Evolutionary conservation across 352 stramenopile genomes (phyloP).

Genomic region (Phytophthora capsici): DNA sequence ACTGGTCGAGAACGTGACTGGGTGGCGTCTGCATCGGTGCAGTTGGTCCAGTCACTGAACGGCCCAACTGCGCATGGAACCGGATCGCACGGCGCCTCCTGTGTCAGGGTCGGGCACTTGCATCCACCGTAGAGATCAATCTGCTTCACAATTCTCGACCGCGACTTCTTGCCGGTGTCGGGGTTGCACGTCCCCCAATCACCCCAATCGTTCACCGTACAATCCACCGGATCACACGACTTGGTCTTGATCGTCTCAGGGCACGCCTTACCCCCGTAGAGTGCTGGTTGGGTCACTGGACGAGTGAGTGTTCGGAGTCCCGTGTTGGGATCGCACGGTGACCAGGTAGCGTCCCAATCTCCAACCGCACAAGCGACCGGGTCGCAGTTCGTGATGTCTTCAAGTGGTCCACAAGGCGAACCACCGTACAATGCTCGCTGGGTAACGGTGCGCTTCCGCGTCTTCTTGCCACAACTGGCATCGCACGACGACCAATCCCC

Average conservation of each 20-base stretch:
- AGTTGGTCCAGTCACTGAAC: slow-evolving; percentile 58
- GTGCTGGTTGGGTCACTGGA: slow-evolving; percentile 31
- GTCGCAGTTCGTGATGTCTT: slow-evolving; percentile 49
- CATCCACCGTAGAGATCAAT: slow-evolving; percentile 59
- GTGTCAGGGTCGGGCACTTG: slow-evolving; percentile 48
- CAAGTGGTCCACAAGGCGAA: slow-evolving; percentile 37
- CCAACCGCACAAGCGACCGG: slow-evolving; percentile 50
- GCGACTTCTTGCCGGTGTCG: slow-evolving; percentile 40
- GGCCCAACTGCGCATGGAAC: slow-evolving; percentile 47
- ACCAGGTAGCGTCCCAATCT: slow-evolving; percentile 44
- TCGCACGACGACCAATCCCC: slow-evolving; percentile 50
- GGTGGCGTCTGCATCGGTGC: slow-evolving; percentile 48
- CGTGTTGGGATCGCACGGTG: slow-evolving; percentile 35
- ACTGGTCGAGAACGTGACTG: slow-evolving; percentile 41
- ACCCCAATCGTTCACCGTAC: slow-evolving; percentile 44
- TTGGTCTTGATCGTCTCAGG: slow-evolving; percentile 36
- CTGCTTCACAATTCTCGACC: slow-evolving; percentile 44
- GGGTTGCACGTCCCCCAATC: slow-evolving; percentile 38
- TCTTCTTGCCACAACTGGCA: slow-evolving; percentile 47
- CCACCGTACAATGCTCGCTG: slow-evolving; percentile 45
- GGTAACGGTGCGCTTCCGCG: slow-evolving; percentile 36
- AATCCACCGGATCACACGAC: slow-evolving; percentile 63
- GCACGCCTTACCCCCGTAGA: slow-evolving; percentile 52
- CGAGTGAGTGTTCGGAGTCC: slow-evolving; percentile 49
- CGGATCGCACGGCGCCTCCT: slow-evolving; percentile 50